Conservation (phyloP, 345 rosid genomes). For the Laguncularia racemosa region DNA sequence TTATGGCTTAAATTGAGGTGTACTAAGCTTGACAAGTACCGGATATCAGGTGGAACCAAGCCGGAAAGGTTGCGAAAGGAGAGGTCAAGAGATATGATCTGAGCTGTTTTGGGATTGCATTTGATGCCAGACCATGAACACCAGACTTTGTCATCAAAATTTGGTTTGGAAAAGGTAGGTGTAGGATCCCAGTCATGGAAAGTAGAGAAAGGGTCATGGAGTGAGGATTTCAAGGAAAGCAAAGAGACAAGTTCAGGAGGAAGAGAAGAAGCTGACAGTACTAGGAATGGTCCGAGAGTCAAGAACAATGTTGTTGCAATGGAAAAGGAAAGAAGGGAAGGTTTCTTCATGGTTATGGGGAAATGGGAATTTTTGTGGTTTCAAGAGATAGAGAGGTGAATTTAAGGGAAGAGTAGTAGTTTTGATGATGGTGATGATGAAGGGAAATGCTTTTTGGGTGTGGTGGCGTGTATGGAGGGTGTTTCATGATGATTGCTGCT, state of each 20-base stretch:
- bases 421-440: conserved; percentile 32
- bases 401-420: conserved; percentile 40
- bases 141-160: conserved; percentile 39
- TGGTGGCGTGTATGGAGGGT: conserved; percentile 42
- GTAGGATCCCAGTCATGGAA: conserved; percentile 64
- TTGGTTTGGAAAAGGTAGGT: conserved; percentile 19
- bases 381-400: conserved; percentile 28
- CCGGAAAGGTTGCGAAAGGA: conserved; percentile 75
- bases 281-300: conserved; percentile 9
- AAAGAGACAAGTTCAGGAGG: conserved; percentile 65
- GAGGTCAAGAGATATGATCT: conserved; percentile 63
- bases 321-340: conserved; percentile 24
- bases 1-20: conserved; percentile 74
- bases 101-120: conserved; percentile 48
- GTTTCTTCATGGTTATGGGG: conserved; percentile 39
- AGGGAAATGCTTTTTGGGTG: conserved; percentile 39
- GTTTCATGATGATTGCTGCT: conserved; percentile 45
- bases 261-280: conserved; percentile 16
- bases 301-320: conserved; percentile 1
- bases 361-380: conserved; percentile 15
- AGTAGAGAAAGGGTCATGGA: conserved; percentile 42
- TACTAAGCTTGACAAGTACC: conserved; percentile 43
- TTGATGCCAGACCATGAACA: conserved; percentile 85
- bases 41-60: conserved; percentile 45
- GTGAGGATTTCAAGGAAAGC: conserved; percentile 62